Conservation (phyloP, 352 stramenopile genomes). For the Globisporangium yorkense region DNA sequence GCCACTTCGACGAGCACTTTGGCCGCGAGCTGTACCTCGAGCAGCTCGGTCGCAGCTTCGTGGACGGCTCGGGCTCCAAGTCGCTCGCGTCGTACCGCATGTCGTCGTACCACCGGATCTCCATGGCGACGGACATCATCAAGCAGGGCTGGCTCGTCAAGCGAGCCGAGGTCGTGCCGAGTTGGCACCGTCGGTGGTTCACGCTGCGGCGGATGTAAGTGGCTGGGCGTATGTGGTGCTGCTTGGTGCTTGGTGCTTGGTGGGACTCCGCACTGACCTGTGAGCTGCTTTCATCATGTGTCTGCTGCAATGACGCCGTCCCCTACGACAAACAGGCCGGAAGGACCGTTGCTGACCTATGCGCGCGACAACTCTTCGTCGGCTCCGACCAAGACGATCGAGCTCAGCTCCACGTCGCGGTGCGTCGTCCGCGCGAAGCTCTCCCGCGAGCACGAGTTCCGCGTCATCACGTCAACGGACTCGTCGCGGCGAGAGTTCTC, state of each 20-base stretch:
- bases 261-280: background rate
- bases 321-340: slow-evolving; percentile 20
- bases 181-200: slow-evolving; percentile 80
- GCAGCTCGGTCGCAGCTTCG: slow-evolving; percentile 48
- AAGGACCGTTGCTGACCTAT: slow-evolving; percentile 77
- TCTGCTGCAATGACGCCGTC: background rate
- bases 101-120: slow-evolving; percentile 55
- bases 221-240: background rate
- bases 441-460: slow-evolving; percentile 69
- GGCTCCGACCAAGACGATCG: slow-evolving; percentile 59
- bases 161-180: slow-evolving; percentile 65
- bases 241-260: background rate
- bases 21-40: slow-evolving; percentile 66
- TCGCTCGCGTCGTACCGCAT: slow-evolving; percentile 63
- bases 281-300: background rate
- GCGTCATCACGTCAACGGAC: slow-evolving; percentile 71
- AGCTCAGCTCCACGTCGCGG: slow-evolving; percentile 70
- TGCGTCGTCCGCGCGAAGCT: slow-evolving; percentile 54
- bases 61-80: slow-evolving; percentile 54
- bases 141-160: slow-evolving; percentile 81
- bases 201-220: slow-evolving; percentile 63
- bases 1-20: slow-evolving; percentile 64
- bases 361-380: slow-evolving; percentile 52
- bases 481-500: slow-evolving; percentile 57
- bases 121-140: slow-evolving; percentile 30